These are phyloP conservation scores for Nicotiana tomentosiformis DNA, from an alignment of 257 asterid species.

Conservation along the genomic window DNA sequence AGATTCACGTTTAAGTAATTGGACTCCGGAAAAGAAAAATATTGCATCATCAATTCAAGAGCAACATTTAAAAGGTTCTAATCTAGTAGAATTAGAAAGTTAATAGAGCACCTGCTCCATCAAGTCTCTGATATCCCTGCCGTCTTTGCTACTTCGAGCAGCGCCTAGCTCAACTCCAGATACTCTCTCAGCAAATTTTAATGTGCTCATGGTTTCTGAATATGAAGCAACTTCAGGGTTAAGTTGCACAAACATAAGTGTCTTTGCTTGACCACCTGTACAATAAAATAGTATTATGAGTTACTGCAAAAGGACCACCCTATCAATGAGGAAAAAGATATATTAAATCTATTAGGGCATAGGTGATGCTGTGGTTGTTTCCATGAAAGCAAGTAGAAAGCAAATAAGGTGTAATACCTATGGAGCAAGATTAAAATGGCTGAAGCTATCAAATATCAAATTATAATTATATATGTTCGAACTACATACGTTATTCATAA, in stretches of 20 bases:
- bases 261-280: constrained; percentile 91
- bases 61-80: neutral
- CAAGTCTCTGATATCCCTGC: constrained; percentile 69
- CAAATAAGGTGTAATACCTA: neutral
- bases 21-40: neutral
- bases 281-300: constrained; percentile 1
- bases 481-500: neutral
- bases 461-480: neutral
- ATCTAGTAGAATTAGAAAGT: neutral
- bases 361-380: neutral
- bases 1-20: neutral
- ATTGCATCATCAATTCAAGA: neutral
- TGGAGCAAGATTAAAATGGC: neutral
- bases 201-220: constrained; percentile 67
- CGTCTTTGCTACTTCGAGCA: constrained; percentile 92
- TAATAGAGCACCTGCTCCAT: constrained; percentile 69
- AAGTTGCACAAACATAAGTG: constrained; percentile 96
- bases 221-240: constrained; percentile 69
- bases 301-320: neutral
- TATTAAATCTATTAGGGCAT: neutral
- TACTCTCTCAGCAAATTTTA: constrained; percentile 93
- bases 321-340: neutral
- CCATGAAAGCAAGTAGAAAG: neutral
- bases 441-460: neutral
- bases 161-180: constrained; percentile 98